Conservation (phyloP, 2,329 filamentous ascomycete species). For the Passalora sequoiae region DNA sequence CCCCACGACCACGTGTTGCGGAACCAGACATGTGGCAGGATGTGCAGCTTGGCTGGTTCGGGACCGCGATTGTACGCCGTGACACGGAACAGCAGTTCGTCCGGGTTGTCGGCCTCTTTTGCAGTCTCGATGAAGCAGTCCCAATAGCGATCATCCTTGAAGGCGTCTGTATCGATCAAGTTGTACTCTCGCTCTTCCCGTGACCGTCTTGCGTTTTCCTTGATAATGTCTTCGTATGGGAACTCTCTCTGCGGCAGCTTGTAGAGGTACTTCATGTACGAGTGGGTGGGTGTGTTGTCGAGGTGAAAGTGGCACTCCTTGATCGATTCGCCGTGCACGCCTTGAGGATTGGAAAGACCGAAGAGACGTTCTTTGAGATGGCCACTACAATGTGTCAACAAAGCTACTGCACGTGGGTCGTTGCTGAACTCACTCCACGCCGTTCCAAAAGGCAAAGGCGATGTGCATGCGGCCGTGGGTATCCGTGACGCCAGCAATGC, state of each 20-base stretch:
- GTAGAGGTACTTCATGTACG: slow-evolving; percentile 98
- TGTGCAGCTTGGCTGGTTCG: slow-evolving; percentile 84
- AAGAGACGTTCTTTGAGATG: slow-evolving; percentile 94
- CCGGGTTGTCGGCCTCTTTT: slow-evolving; percentile 86
- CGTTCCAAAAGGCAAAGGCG: slow-evolving; percentile 96
- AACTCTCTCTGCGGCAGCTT: slow-evolving; percentile 92
- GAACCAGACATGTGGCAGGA: slow-evolving; percentile 93
- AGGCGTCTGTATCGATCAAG: slow-evolving; percentile 79
- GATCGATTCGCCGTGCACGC: slow-evolving; percentile 94
- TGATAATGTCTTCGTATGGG: slow-evolving; percentile 80
- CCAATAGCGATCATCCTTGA: slow-evolving; percentile 88
- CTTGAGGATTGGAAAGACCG: slow-evolving; percentile 90
- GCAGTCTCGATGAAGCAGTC: slow-evolving; percentile 96
- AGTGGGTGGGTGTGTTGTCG: slow-evolving; percentile 89
- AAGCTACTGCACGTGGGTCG: not conserved
- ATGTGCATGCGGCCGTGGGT: slow-evolving; percentile 88
- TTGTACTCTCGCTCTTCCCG: slow-evolving; percentile 85
- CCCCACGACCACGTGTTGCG: slow-evolving; percentile 97
- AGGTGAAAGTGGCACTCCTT: slow-evolving; percentile 96
- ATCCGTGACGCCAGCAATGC: slow-evolving; percentile 92
- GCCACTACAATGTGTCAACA: slow-evolving; percentile 56
- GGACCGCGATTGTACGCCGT: slow-evolving; percentile 95
- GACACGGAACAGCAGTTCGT: slow-evolving; percentile 87
- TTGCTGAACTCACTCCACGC: slow-evolving; percentile 66
- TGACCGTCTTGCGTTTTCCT: slow-evolving; percentile 73